phyloP scores from a whole-genome alignment of 768 basidiomycete genomes.

The Coprinopsis strossmayeri region DNA sequence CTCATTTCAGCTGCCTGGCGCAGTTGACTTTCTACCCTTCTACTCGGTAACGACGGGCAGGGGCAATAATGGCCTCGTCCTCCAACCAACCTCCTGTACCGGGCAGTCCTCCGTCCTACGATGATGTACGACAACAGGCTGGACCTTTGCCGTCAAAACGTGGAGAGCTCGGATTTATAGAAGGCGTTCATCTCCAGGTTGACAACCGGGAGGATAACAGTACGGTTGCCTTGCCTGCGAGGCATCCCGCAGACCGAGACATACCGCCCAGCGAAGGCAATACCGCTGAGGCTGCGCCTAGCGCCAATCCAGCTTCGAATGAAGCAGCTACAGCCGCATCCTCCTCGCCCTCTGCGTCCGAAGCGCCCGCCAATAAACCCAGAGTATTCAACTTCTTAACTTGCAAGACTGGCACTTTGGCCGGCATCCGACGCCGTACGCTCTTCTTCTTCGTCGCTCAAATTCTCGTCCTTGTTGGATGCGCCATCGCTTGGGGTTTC shows the following conservation, averaged over 20 bases:
- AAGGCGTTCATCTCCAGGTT: slow-evolving; percentile 27
- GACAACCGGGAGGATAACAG: slow-evolving; percentile 33
- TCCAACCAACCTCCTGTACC: not conserved
- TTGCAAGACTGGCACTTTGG: slow-evolving; percentile 28
- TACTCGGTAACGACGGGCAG: not conserved
- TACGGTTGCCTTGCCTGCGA: slow-evolving; percentile 25
- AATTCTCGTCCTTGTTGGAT: slow-evolving; percentile 33
- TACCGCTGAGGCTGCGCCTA: not conserved
- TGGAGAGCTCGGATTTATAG: slow-evolving; percentile 60
- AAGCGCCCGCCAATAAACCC: slow-evolving; percentile 13
- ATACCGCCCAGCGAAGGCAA: not conserved
- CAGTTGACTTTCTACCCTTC: slow-evolving; percentile 25
- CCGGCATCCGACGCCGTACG: slow-evolving; percentile 41
- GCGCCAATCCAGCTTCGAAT: not conserved
- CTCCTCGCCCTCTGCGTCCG: no score
- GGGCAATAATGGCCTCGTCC: not conserved
- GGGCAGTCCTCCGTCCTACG: slow-evolving; percentile 6
- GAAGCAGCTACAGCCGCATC: slow-evolving; percentile 2
- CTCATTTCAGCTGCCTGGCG: slow-evolving; percentile 33
- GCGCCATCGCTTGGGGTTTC: slow-evolving; percentile 53
- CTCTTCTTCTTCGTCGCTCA: slow-evolving; percentile 37
- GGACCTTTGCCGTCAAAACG: slow-evolving; percentile 57
- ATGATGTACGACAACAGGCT: slow-evolving; percentile 41
- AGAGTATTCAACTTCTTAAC: slow-evolving; percentile 30
- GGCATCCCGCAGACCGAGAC: slow-evolving; percentile 44